These are phyloP conservation scores for Neofusicoccum sp. DNA, from an alignment of 2,329 filamentous ascomycete genomes.

Conservation along the genomic window DNA sequence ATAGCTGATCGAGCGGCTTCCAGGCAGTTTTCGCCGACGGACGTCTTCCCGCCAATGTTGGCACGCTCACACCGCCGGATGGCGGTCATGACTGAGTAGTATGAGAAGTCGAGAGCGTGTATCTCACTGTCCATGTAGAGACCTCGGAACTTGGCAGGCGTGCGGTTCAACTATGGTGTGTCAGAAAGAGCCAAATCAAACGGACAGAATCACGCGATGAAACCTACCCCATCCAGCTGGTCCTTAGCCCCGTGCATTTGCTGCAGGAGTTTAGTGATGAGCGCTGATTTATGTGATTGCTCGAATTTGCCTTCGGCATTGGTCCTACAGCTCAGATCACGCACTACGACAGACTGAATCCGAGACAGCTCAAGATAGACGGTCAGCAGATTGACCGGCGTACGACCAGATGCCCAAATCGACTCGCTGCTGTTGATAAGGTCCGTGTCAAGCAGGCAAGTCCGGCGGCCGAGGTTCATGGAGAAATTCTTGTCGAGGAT, in stretches of 20 bases:
- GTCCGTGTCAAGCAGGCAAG: constrained; percentile 28
- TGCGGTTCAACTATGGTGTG: constrained; percentile 23
- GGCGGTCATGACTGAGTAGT: constrained; percentile 35
- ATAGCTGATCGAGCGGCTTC: constrained; percentile 35
- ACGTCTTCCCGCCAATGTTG: constrained; percentile 30
- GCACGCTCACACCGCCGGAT: constrained; percentile 34
- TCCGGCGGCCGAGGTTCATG: constrained; percentile 31
- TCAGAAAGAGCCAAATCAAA: constrained; percentile 11
- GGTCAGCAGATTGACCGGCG: constrained; percentile 30
- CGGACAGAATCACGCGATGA: constrained; percentile 10
- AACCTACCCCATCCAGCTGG: constrained; percentile 18
- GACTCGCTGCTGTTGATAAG: constrained; percentile 30
- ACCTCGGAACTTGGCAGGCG: constrained; percentile 17
- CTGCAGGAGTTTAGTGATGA: neutral
- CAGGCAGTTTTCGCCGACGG: constrained; percentile 35
- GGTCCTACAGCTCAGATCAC: constrained; percentile 7
- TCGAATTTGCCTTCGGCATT: constrained; percentile 19
- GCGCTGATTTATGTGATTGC: constrained; percentile 26
- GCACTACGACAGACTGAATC: constrained; percentile 32
- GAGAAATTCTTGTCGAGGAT: constrained; percentile 37
- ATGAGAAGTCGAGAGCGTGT: constrained; percentile 32
- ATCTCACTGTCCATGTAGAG: constrained; percentile 31
- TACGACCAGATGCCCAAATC: constrained; percentile 27
- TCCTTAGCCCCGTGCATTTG: neutral
- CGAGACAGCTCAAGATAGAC: constrained; percentile 32